Evolutionary conservation across 1,284 basidiomycete genomes (phyloP).

Genomic region (Rhizopogon hawkerae): DNA sequence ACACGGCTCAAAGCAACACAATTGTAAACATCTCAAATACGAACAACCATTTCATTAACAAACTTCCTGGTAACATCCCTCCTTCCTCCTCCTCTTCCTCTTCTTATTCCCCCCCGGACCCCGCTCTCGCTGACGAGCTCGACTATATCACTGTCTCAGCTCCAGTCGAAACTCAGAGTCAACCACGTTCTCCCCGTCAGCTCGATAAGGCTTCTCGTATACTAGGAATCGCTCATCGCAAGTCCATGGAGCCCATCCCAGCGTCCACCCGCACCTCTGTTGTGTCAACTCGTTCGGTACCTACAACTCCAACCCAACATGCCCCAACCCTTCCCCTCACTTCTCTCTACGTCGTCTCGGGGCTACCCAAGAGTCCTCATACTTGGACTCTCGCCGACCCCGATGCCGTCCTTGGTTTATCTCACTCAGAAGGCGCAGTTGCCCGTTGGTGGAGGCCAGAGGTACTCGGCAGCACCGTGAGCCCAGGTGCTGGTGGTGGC

Average conservation of each 20-base stretch:
- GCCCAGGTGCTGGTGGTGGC: conserved; percentile 63
- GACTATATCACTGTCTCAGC: conserved; percentile 58
- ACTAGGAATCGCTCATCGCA: conserved; percentile 62
- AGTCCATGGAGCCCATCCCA: conserved; percentile 74
- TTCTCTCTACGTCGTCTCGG: conserved; percentile 77
- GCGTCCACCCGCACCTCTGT: conserved; percentile 65
- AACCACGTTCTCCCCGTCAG: conserved; percentile 12
- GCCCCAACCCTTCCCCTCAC: conserved; percentile 67
- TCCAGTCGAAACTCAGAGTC: conserved; percentile 18
- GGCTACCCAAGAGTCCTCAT: conserved; percentile 75
- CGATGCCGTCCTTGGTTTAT: conserved; percentile 75
- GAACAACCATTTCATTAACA: conserved; percentile 5
- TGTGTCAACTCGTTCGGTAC: conserved; percentile 66
- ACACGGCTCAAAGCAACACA: conserved; percentile 8
- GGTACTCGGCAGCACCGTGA: conserved; percentile 82
- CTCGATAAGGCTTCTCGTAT: conserved; percentile 61
- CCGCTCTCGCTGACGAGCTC: conserved; percentile 51
- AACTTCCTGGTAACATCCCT: conserved; percentile 8
- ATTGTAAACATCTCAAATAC: conserved; percentile 9
- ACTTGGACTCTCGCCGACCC: conserved; percentile 94
- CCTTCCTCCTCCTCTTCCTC: conserved; percentile 12
- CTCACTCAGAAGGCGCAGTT: conserved; percentile 83
- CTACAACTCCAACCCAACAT: conserved; percentile 43
- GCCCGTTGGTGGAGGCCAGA: conserved; percentile 93
- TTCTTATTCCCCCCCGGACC: conserved; percentile 20